Conservation (phyloP, 495 filamentous ascomycete species). For the Lasiosphaeria ovina region DNA sequence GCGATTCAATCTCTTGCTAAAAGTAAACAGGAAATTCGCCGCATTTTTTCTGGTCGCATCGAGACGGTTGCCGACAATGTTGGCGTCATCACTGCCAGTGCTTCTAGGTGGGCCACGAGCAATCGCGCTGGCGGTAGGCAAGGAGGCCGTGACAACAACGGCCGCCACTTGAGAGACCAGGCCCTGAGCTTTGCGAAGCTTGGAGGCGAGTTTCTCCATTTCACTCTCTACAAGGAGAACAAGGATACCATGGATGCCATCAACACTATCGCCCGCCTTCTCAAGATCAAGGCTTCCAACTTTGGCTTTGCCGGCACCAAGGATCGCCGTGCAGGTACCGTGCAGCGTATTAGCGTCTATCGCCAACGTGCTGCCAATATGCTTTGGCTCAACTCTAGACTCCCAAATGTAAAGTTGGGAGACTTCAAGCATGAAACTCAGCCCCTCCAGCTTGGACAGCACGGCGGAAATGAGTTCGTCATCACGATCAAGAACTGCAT, state of each 20-base stretch:
- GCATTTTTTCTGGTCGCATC: constrained; percentile 36
- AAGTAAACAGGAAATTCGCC: constrained; percentile 40
- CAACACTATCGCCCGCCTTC: constrained; percentile 62
- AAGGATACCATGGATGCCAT: constrained; percentile 96
- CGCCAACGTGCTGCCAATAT: constrained; percentile 63
- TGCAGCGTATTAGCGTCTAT: constrained; percentile 75
- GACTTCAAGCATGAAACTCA: constrained; percentile 71
- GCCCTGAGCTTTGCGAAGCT: constrained; percentile 35
- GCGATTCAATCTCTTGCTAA: constrained; percentile 9
- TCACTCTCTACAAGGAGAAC: constrained; percentile 96
- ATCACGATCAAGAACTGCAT: constrained; percentile 84
- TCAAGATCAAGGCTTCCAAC: constrained; percentile 64
- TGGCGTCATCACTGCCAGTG: constrained; percentile 37
- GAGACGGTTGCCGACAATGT: constrained; percentile 29
- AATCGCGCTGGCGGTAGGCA: constrained; percentile 32
- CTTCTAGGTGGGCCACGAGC: constrained; percentile 24
- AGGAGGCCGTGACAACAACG: constrained; percentile 27
- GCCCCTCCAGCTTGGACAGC: constrained; percentile 75
- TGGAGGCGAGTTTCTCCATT: constrained; percentile 82
- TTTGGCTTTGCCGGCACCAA: constrained; percentile 94
- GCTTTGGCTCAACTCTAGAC: constrained; percentile 56
- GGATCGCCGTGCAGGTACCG: constrained; percentile 83
- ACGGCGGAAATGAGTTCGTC: constrained; percentile 84
- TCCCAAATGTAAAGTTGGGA: constrained; percentile 66
- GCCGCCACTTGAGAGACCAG: constrained; percentile 11